Base-by-base conservation (phyloP, 345 rosid species). In the Lumnitzera littorea region DNA sequence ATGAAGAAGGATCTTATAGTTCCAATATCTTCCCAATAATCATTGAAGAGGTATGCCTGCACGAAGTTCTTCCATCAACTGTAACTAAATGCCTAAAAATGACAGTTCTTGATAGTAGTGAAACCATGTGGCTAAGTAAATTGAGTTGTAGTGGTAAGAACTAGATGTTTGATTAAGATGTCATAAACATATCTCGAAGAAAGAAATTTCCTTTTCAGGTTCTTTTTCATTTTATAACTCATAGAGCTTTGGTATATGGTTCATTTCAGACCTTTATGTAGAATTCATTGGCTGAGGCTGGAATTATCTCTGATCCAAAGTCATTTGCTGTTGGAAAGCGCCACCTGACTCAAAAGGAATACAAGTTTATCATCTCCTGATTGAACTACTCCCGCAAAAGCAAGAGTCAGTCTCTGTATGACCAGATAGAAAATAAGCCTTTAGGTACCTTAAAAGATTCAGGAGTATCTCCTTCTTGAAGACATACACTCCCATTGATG, bases 251-350 rank as follows among this genome's bases (percentile, higher is more conserved):
- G 7, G 46, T 43, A 46, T 25, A 55, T 1, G 57, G n/a, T 27
- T 20, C 15, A 15, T 23, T 36, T 53, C 74, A 55, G 56, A 92
- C 96, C 84, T 85, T 89, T 12, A 75, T 71, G 74, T 64, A 76
- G 72, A 67, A 84, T 67, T 92, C 96, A 52, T 55, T 89, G 27
- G 91, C 94, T 55, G 98, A 92, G 63, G 96, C 96, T 51, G 96
- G 96, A 62, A 92, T 89, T 60, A 92, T 87, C 77, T 92, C 96
- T 9, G 98, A 92, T 70, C 96, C 94, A 55, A 87, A 92, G 78
- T 92, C 98, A 70, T 92, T 92, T 63, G 98, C 96, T 29, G 96
- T 92, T 49, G 98, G 98, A 62, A 85, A 92, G 62, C 96, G 96
- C 98, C 98, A 92, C 74, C 96, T 92, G 81, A 55, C 46, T 53